A percentile compares a stretch with the other conserved stretches of the same genome.
Evolutionary conservation across 176 grass and related monocot genomes (phyloP).

Genomic region (Avena sativa): DNA sequence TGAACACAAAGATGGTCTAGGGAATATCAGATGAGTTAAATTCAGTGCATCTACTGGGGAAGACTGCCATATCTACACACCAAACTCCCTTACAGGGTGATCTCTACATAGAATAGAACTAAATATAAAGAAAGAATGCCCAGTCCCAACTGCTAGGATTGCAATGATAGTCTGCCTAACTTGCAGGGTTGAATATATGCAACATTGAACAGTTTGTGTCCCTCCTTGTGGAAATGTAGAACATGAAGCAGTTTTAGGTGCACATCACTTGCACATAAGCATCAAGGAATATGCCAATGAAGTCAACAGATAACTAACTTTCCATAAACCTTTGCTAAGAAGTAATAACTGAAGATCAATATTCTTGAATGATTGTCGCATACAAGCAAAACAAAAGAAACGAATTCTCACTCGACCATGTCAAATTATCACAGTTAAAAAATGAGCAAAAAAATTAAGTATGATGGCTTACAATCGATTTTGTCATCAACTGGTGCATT

Average conservation of each 20-base stretch:
- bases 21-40: background rate
- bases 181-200: background rate
- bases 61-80: background rate
- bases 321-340: background rate
- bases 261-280: background rate
- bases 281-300: background rate
- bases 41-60: background rate
- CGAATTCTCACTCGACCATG: background rate
- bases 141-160: slow-evolving; percentile 19
- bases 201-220: background rate
- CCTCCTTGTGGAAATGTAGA: background rate
- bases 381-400: background rate
- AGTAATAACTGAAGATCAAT: slow-evolving; percentile 7
- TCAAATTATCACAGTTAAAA: background rate
- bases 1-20: background rate
- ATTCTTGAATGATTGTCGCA: slow-evolving; percentile 6
- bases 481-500: slow-evolving; percentile 72
- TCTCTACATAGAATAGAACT: slow-evolving; percentile 10
- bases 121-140: slow-evolving; percentile 31
- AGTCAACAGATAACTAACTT: slow-evolving; percentile 25
- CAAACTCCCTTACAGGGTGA: background rate
- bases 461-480: slow-evolving; percentile 72
- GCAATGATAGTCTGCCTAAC: background rate
- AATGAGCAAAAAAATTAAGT: slow-evolving; percentile 14
- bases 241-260: background rate